These are phyloP conservation scores for Sporothrix globosa DNA, from an alignment of 2,329 filamentous ascomycete genomes.

Conservation along the genomic window DNA sequence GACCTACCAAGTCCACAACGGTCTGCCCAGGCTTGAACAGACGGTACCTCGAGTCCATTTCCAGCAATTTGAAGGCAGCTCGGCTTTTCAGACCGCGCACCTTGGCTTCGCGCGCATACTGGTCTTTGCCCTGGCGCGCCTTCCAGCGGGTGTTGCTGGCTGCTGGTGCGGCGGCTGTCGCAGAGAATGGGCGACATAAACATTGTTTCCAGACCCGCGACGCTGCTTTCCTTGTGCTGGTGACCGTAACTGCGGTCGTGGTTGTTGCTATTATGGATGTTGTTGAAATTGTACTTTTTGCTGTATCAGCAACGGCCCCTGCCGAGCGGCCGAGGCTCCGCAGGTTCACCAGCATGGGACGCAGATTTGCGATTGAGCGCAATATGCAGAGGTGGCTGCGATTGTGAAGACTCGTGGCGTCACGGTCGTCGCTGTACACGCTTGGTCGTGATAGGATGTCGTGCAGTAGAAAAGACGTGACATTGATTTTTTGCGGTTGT, in stretches of 20 bases:
- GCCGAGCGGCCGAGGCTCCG: constrained; percentile 13
- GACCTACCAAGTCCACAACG: constrained; percentile 79
- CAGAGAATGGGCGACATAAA: constrained; percentile 15
- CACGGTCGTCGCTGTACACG: not conserved
- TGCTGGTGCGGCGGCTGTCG: not conserved
- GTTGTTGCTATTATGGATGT: no score
- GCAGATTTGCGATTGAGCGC: not conserved
- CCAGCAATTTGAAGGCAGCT: constrained; percentile 89
- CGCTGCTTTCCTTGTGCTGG: not conserved
- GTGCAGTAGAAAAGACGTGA: not conserved
- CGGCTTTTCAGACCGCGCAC: constrained; percentile 83
- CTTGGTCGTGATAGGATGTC: not conserved
- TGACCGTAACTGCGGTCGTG: not conserved
- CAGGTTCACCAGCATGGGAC: not conserved
- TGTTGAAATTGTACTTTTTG: no score
- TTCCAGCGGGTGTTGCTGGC: constrained; percentile 80
- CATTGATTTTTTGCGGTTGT: not conserved
- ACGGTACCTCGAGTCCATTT: constrained; percentile 82
- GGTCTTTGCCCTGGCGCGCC: constrained; percentile 73
- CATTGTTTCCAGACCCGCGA: not conserved
- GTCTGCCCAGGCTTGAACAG: constrained; percentile 81
- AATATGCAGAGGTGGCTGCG: not conserved
- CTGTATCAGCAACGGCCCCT: not conserved
- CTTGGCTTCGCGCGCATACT: constrained; percentile 72
- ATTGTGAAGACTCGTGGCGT: not conserved